Percentiles rank a stretch among this genome's conserved stretches.
Conservation (phyloP, 2,329 filamentous ascomycete genomes). For the Cryphonectria nitschkei region DNA sequence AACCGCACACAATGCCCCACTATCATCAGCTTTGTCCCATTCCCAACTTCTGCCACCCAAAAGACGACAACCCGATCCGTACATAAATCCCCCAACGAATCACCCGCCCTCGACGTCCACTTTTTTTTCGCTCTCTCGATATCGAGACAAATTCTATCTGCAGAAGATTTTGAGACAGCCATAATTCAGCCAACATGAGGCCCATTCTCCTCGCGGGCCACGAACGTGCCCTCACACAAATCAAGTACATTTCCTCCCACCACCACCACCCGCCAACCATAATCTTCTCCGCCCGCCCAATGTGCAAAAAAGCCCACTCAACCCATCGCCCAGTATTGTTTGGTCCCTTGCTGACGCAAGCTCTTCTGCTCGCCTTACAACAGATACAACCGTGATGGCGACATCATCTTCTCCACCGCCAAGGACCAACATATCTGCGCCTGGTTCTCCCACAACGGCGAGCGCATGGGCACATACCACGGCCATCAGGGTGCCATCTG, state of each 20-base stretch:
- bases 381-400: slow-evolving; percentile 91
- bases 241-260: slow-evolving; percentile 62
- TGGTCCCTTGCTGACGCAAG: slow-evolving; percentile 12
- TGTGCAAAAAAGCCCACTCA: slow-evolving; percentile 18
- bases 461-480: slow-evolving; percentile 94
- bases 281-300: slow-evolving; percentile 14
- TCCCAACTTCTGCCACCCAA: slow-evolving; percentile 16
- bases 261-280: slow-evolving; percentile 18
- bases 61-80: slow-evolving; percentile 10
- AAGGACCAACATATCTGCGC: slow-evolving; percentile 97
- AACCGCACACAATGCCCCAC: slow-evolving; percentile 17
- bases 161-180: slow-evolving; percentile 18
- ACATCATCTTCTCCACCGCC: slow-evolving; percentile 91
- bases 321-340: not conserved
- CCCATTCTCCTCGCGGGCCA: slow-evolving; percentile 95
- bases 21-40: slow-evolving; percentile 27
- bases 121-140: not conserved
- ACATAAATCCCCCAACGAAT: slow-evolving; percentile 18
- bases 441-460: slow-evolving; percentile 97
- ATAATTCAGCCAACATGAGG: slow-evolving; percentile 72
- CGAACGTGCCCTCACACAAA: slow-evolving; percentile 94
- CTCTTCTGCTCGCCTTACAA: not conserved
- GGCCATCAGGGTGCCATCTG: slow-evolving; percentile 98
- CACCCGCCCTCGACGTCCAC: not conserved
- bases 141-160: not conserved